phyloP scores from a whole-genome alignment of 2,329 filamentous ascomycete genomes.

The Xylariales sp. region DNA sequence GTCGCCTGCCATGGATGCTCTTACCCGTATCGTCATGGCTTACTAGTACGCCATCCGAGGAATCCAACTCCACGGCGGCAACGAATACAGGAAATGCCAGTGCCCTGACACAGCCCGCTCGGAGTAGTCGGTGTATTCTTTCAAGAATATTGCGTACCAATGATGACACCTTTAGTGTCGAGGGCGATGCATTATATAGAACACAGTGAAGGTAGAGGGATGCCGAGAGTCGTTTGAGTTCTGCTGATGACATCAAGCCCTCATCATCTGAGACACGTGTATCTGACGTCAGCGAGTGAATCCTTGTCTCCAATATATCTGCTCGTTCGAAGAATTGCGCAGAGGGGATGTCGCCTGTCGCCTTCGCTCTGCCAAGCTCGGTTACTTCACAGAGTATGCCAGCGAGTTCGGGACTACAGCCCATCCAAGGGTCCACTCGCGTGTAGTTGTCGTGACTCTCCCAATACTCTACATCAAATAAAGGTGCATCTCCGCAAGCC shows the following conservation, averaged over 20 bases:
- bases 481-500: conserved; percentile 40
- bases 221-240: conserved; percentile 38
- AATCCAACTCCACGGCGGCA: conserved; percentile 34
- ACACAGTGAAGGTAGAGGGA: conserved; percentile 41
- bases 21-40: conserved; percentile 15
- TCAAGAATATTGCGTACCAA: conserved; percentile 30
- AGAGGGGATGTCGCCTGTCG: conserved; percentile 24
- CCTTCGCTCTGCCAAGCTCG: conserved; percentile 36
- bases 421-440: conserved; percentile 39
- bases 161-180: conserved; percentile 23
- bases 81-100: conserved; percentile 39
- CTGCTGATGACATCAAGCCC: conserved; percentile 29
- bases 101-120: conserved; percentile 26
- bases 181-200: conserved; percentile 36
- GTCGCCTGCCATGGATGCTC: conserved; percentile 28
- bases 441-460: conserved; percentile 15
- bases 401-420: conserved; percentile 41
- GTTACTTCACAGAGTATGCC: conserved; percentile 42
- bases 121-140: conserved; percentile 27
- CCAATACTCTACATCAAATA: conserved; percentile 45
- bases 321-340: conserved; percentile 30
- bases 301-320: conserved; percentile 27
- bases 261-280: conserved; percentile 21
- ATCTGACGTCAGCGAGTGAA: conserved; percentile 17
- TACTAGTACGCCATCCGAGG: conserved; percentile 30